phyloP scores from a whole-genome alignment of 345 rosid genomes.

The Orychophragmus violaceus region DNA sequence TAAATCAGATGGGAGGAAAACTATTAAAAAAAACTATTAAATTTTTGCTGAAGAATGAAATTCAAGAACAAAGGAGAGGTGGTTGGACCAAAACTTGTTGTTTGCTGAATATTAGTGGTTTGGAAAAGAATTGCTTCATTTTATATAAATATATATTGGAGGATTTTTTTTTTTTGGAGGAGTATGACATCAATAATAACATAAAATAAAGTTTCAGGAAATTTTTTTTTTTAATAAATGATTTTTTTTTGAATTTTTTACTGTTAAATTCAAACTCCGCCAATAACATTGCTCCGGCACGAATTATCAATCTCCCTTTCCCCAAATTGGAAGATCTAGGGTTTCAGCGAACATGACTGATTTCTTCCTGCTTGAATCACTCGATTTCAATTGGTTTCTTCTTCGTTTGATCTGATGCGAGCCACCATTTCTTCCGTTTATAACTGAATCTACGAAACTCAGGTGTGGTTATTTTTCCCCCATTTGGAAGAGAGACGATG shows the following conservation, averaged over 20 bases:
- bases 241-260: background rate
- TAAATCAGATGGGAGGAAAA: background rate
- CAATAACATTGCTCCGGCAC: background rate
- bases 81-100: conserved; percentile 6
- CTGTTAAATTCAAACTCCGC: background rate
- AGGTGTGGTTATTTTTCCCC: background rate
- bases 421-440: background rate
- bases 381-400: background rate
- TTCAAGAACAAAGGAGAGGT: conserved; percentile 7
- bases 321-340: conserved; percentile 14
- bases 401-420: background rate
- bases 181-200: conserved; percentile 5
- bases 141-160: background rate
- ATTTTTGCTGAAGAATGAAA: background rate
- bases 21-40: no score
- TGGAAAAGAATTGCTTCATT: background rate
- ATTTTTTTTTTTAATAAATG: no score
- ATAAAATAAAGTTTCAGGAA: no score
- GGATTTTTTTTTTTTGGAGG: no score
- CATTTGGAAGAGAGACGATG: conserved; percentile 28
- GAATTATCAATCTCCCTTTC: background rate
- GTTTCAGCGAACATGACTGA: background rate
- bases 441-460: background rate
- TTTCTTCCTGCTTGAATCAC: background rate
- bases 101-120: conserved; percentile 17